A percentile compares a stretch with the other conserved stretches of the same genome.
Evolutionary conservation across 768 basidiomycete genomes (phyloP).

Genomic region (Russula sp.): DNA sequence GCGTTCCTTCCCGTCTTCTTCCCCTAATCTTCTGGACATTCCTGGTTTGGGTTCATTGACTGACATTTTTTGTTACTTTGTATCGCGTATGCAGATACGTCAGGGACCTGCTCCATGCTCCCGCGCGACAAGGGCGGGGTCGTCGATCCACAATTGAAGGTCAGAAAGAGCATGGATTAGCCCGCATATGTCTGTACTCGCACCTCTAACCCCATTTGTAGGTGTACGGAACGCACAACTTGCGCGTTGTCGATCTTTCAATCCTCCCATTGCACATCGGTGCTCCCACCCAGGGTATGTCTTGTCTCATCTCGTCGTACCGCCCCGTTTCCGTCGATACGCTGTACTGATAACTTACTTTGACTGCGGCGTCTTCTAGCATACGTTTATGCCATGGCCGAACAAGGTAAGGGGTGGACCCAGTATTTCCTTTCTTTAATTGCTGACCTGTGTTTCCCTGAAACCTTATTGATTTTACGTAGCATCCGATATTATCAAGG

Average conservation of each 20-base stretch:
- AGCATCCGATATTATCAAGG: constrained; percentile 37
- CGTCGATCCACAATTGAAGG: constrained; percentile 48
- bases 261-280: constrained; percentile 52
- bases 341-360: not conserved
- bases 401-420: constrained; percentile 41
- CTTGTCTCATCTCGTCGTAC: not conserved
- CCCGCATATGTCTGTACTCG: not conserved
- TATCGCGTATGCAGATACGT: constrained; percentile 41
- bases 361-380: constrained; percentile 34
- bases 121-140: constrained; percentile 51
- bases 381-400: constrained; percentile 40
- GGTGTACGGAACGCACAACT: constrained; percentile 57
- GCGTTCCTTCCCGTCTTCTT: constrained; percentile 30
- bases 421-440: not conserved
- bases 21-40: constrained; percentile 5
- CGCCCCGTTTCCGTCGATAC: not conserved
- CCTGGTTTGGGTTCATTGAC: not conserved
- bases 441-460: not conserved
- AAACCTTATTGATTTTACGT: not conserved
- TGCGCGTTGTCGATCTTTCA: constrained; percentile 56
- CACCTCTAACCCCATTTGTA: constrained; percentile 18
- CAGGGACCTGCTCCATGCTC: constrained; percentile 53
- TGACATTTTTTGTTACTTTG: not conserved
- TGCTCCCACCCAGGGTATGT: constrained; percentile 46
- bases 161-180: constrained; percentile 16